phyloP scores from a whole-genome alignment of 805 yeast species.

The Monosporozyma aquatica region DNA sequence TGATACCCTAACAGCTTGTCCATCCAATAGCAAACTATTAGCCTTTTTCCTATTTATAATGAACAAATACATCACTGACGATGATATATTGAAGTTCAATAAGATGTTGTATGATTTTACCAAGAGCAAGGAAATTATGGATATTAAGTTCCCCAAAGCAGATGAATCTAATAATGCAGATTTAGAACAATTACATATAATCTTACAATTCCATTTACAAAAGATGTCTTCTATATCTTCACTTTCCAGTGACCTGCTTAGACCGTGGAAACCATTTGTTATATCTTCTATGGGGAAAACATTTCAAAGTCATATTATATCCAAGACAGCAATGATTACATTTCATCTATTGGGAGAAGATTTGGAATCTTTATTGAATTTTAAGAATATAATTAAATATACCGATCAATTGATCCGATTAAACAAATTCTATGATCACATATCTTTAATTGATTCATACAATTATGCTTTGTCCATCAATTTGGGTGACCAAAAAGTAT shows the following conservation, averaged over 20 bases:
- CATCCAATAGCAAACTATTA: conserved; percentile 6
- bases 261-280: conserved; percentile 20
- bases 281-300: conserved; percentile 34
- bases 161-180: conserved; percentile 26
- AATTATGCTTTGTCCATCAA: conserved; percentile 15
- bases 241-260: conserved; percentile 2
- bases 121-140: conserved; percentile 3
- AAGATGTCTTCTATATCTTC: conserved; percentile 5
- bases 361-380: conserved; percentile 24
- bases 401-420: conserved; percentile 32
- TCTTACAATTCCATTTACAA: conserved; percentile 24
- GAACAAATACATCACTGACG: background rate
- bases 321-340: conserved; percentile 31
- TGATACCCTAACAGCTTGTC: background rate
- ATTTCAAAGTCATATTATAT: conserved; percentile 36
- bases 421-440: conserved; percentile 32
- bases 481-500: conserved; percentile 4
- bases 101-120: background rate
- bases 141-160: conserved; percentile 38
- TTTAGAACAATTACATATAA: conserved; percentile 27
- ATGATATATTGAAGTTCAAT: background rate
- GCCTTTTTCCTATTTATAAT: conserved; percentile 6
- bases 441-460: conserved; percentile 27
- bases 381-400: conserved; percentile 37
- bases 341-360: conserved; percentile 19